Base-by-base conservation (phyloP, 345 rosid genomes). In the Lepidium sativum region DNA sequence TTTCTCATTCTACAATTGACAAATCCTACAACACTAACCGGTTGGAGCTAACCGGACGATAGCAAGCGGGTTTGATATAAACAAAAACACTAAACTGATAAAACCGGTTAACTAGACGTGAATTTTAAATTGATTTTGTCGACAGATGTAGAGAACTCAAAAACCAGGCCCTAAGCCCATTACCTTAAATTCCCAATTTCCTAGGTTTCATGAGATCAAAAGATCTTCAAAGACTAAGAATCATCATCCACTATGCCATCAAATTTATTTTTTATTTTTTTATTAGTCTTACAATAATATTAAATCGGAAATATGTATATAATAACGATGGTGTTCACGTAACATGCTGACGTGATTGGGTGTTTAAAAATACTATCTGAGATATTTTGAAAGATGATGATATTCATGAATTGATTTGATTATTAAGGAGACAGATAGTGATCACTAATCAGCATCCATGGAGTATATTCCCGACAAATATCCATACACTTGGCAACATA, bases 381-480 rank as follows among this genome's bases (percentile, higher is more conserved):
- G 33, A 47, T 49, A 49, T 49, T 58, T 58, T 49, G 33, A 11
- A 15, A 34, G 25, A 39, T 29, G 9, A 18, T 16, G 23, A 16
- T 17, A 14, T 29, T n/a, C 15, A n/a, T 42, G 38, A 17, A n/a
- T 29, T 17, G 39, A 31, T 23, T 6, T 18, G 7, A 44, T 25
- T 25, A 40, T 16, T 33, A 53, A 34, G 13, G 25, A 58, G 52
- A 40, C 15, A 58, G 52, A 40, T 21, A 50, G 38, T 49, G 35
- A 31, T 49, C 65, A 39, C 17, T 39, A 9, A 50, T 40, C 43
- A 49, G 44, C 29, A 59, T 59, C 66, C 52, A 50, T 14, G 14
- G 0, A 59, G 72, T 18, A 68, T 68, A 59, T 68, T 68, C 64
- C 64, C 65, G 18, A 31, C 6, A 38, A 37, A 58, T 29, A 44